Percentiles rank a stretch among this genome's conserved stretches.
phyloP scores from a whole-genome alignment of 2,329 filamentous ascomycete genomes.

The Neonectria faginata region DNA sequence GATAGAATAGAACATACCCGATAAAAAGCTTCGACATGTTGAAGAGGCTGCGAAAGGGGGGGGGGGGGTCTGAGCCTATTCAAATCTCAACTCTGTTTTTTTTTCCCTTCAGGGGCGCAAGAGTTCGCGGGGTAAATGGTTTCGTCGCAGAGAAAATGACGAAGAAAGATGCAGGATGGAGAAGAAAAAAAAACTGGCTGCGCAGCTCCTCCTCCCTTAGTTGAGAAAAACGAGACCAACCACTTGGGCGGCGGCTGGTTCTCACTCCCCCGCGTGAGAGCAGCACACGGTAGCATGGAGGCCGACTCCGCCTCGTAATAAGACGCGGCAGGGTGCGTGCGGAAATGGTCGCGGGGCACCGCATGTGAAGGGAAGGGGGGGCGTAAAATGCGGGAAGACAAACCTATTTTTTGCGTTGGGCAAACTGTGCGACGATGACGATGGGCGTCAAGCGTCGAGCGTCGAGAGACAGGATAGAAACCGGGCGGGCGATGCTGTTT shows the following conservation, averaged over 20 bases:
- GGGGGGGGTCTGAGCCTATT: conserved; percentile 32
- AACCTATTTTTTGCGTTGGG: conserved; percentile 18
- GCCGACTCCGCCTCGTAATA: conserved; percentile 11
- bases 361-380: conserved; percentile 13
- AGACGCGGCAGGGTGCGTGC: conserved; percentile 23
- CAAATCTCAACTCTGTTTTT: conserved; percentile 30
- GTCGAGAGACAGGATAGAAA: conserved; percentile 24
- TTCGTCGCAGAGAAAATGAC: conserved; percentile 2
- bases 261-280: conserved; percentile 14
- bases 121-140: conserved; percentile 18
- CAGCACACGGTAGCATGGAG: conserved; percentile 6
- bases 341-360: conserved; percentile 22
- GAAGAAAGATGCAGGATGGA: conserved; percentile 13
- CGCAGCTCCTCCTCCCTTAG: neutral
- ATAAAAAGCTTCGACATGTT: conserved; percentile 95
- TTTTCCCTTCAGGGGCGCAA: conserved; percentile 11
- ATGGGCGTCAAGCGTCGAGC: conserved; percentile 15
- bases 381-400: conserved; percentile 6
- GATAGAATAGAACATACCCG: conserved; percentile 70
- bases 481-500: neutral
- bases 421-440: conserved; percentile 8
- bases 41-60: conserved; percentile 37
- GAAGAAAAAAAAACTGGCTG: conserved; percentile 4
- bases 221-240: conserved; percentile 13
- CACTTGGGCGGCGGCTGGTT: conserved; percentile 11